These are phyloP conservation scores for Cantharellus cinnabarinus DNA, from an alignment of 768 basidiomycete species.

Conservation along the genomic window DNA sequence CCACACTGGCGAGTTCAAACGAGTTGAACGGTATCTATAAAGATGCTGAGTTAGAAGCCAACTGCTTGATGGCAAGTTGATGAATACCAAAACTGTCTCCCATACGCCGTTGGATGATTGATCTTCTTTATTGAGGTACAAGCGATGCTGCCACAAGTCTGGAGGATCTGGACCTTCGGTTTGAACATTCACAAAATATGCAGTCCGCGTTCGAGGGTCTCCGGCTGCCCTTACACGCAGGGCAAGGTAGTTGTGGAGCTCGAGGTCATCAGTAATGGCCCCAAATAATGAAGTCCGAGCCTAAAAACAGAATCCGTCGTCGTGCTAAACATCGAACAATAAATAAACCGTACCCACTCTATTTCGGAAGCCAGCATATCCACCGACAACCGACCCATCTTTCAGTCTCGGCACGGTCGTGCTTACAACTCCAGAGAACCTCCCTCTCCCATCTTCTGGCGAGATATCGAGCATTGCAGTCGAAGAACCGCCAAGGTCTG, in stretches of 20 bases:
- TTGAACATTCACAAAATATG: conserved; percentile 90
- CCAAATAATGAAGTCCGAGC: conserved; percentile 71
- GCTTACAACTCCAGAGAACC: conserved; percentile 67
- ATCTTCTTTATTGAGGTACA: conserved; percentile 32
- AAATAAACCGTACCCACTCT: conserved; percentile 28
- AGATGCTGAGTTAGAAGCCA: conserved; percentile 6
- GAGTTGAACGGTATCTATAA: conserved; percentile 55
- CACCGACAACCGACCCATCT: conserved; percentile 50
- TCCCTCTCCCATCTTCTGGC: conserved; percentile 26
- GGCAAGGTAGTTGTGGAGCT: conserved; percentile 58
- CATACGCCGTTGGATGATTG: conserved; percentile 31
- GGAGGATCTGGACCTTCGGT: conserved; percentile 62
- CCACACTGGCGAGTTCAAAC: conserved; percentile 25
- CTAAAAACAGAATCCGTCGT: conserved; percentile 17
- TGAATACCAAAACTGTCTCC: conserved; percentile 61
- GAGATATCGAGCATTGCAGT: conserved; percentile 60
- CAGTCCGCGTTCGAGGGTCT: conserved; percentile 49
- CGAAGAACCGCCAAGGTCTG: conserved; percentile 71
- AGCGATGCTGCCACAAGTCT: conserved; percentile 86
- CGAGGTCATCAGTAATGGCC: conserved; percentile 65
- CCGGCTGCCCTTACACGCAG: conserved; percentile 63
- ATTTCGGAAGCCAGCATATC: conserved; percentile 82
- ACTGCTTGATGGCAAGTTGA: not conserved
- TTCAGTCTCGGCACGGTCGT: conserved; percentile 46
- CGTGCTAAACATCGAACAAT: not conserved